Conservation (phyloP, 2,329 filamentous ascomycete species). For the Aquanectria penicillioides region DNA sequence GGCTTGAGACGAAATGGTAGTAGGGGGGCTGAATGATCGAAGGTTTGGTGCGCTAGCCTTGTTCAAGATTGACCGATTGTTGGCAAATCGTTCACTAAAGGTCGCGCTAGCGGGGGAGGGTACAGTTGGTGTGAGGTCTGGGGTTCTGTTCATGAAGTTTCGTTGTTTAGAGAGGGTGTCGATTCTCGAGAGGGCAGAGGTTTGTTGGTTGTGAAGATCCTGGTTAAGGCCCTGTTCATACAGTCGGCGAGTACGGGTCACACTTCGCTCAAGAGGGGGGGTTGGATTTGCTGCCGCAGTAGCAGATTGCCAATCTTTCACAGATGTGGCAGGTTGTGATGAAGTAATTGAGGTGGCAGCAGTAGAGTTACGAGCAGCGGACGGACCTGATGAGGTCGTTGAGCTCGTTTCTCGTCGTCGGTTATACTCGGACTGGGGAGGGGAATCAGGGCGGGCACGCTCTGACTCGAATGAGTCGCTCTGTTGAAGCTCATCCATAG, state of each 20-base stretch:
- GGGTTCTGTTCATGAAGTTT: constrained; percentile 59
- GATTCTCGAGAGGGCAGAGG: constrained; percentile 78
- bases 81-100: constrained; percentile 58
- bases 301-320: constrained; percentile 61
- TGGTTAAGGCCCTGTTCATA: constrained; percentile 87
- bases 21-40: constrained; percentile 63
- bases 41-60: constrained; percentile 77
- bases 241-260: constrained; percentile 77
- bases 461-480: constrained; percentile 34
- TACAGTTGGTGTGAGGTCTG: constrained; percentile 56
- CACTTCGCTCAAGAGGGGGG: constrained; percentile 68
- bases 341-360: constrained; percentile 91
- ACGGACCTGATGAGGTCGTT: constrained; percentile 76
- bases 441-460: constrained; percentile 52
- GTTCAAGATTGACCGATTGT: constrained; percentile 56
- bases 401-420: constrained; percentile 87
- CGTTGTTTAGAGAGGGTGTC: constrained; percentile 79
- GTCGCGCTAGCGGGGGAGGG: constrained; percentile 57
- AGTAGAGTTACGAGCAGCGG: constrained; percentile 79
- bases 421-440: constrained; percentile 70
- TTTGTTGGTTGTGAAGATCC: constrained; percentile 82
- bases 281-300: constrained; percentile 50
- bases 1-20: constrained; percentile 51
- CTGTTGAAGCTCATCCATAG: constrained; percentile 47
- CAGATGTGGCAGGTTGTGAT: constrained; percentile 63